phyloP scores from a whole-genome alignment of 768 basidiomycete genomes.

The Pholiota microspora region DNA sequence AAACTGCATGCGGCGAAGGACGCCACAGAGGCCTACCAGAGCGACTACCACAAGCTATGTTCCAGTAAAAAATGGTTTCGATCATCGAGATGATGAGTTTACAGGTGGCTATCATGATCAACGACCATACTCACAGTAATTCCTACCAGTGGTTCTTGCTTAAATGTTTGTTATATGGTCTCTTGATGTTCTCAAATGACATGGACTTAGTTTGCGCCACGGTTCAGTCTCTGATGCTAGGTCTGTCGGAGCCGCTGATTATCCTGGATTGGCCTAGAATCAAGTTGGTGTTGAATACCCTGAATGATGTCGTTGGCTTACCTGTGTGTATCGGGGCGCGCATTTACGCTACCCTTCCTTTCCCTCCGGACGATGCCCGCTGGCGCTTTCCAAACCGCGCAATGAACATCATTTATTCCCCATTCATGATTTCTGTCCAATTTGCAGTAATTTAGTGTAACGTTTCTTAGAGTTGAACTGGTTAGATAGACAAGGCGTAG shows the following conservation, averaged over 20 bases:
- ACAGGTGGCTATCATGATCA: neutral
- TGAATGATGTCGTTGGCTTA: neutral
- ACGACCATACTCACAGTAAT: neutral
- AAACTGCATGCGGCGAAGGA: slow-evolving; percentile 24
- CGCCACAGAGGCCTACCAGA: slow-evolving; percentile 2
- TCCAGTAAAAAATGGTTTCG: slow-evolving; percentile 9
- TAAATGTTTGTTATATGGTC: too few species aligned
- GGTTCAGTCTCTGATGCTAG: too few species aligned
- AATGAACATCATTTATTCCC: neutral
- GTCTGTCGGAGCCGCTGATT: too few species aligned
- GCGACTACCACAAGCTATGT: slow-evolving; percentile 6
- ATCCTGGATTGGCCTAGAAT: too few species aligned
- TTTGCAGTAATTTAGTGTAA: too few species aligned
- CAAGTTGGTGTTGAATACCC: too few species aligned
- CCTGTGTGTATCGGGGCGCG: neutral
- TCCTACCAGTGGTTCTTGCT: neutral
- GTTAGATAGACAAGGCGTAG: neutral
- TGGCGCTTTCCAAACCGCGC: neutral
- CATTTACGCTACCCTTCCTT: neutral
- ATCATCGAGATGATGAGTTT: slow-evolving; percentile 6
- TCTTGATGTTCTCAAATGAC: too few species aligned
- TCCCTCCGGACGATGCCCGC: neutral
- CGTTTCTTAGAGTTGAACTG: neutral
- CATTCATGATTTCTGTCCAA: neutral
- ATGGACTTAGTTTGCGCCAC: too few species aligned